Conservation (phyloP, 2,329 filamentous ascomycete species). For the Venturia pyrina region DNA sequence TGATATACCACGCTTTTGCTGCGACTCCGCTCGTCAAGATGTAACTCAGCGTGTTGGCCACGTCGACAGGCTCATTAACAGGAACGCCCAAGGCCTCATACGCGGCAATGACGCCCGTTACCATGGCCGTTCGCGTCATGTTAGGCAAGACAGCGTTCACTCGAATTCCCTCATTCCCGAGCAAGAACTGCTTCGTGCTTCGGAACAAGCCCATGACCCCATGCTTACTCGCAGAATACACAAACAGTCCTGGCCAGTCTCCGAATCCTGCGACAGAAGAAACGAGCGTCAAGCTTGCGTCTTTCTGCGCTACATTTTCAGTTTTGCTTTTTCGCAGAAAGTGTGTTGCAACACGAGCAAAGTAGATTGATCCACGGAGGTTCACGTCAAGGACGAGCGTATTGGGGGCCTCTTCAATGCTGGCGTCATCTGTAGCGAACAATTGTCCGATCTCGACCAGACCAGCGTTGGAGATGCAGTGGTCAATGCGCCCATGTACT, state of each 20-base stretch:
- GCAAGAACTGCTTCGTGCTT: neutral
- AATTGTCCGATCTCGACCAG: slow-evolving; percentile 30
- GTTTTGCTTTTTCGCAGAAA: neutral
- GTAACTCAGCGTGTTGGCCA: neutral
- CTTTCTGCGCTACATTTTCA: neutral
- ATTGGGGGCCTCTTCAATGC: neutral
- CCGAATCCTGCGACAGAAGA: neutral
- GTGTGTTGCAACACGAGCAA: neutral
- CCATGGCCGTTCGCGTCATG: neutral
- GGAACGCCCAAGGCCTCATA: neutral
- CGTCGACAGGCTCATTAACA: neutral
- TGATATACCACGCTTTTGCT: neutral
- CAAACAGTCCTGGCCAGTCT: neutral
- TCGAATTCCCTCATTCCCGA: neutral
- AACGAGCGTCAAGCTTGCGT: neutral
- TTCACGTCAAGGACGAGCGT: slow-evolving; percentile 12
- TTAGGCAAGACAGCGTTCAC: slow-evolving; percentile 2
- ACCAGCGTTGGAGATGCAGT: slow-evolving; percentile 24
- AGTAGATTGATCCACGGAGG: slow-evolving; percentile 5
- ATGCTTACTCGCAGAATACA: slow-evolving; percentile 23
- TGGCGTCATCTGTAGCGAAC: slow-evolving; percentile 34
- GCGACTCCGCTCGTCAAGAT: neutral
- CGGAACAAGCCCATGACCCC: slow-evolving; percentile 1
- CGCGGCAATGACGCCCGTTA: neutral
- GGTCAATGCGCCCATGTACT: slow-evolving; percentile 22